A percentile compares a stretch with the other conserved stretches of the same genome.
Conservation (phyloP, 2,329 filamentous ascomycete genomes). For the Curvularia sp. region DNA sequence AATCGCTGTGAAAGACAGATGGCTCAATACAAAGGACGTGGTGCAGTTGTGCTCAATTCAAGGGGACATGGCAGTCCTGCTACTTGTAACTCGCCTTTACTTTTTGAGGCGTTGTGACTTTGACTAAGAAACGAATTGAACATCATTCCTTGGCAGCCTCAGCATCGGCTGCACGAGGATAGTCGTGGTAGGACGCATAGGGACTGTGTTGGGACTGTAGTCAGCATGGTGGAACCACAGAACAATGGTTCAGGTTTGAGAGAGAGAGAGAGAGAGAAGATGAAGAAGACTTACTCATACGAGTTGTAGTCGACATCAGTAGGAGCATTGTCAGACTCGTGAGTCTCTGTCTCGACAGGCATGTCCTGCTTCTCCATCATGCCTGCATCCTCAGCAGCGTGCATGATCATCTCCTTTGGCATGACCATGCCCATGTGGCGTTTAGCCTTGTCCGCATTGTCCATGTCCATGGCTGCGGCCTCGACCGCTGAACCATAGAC, state of each 20-base stretch:
- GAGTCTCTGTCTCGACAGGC: not conserved
- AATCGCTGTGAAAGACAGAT: not conserved
- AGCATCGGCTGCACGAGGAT: not conserved
- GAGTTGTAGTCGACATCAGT: not conserved
- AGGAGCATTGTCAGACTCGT: not conserved
- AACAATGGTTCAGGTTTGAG: not conserved
- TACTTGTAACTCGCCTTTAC: not conserved
- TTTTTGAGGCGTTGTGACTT: not conserved
- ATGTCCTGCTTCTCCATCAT: conserved; percentile 2
- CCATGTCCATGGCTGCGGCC: conserved; percentile 5
- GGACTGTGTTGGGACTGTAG: not conserved
- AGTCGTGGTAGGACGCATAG: not conserved
- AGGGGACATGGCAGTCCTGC: not conserved
- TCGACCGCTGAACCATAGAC: conserved; percentile 6
- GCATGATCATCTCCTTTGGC: conserved; percentile 5
- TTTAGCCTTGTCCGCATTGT: not conserved
- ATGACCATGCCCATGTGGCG: conserved; percentile 2
- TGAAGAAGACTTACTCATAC: not conserved
- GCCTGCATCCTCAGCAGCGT: not conserved
- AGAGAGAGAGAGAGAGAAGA: too few relatives aligned
- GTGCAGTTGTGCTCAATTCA: not conserved
- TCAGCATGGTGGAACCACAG: not conserved
- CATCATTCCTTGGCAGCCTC: not conserved
- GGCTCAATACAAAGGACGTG: not conserved
- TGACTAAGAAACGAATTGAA: not conserved